These are phyloP conservation scores for Fagus sylvatica DNA, from an alignment of 306 rosid species.

Conservation along the genomic window DNA sequence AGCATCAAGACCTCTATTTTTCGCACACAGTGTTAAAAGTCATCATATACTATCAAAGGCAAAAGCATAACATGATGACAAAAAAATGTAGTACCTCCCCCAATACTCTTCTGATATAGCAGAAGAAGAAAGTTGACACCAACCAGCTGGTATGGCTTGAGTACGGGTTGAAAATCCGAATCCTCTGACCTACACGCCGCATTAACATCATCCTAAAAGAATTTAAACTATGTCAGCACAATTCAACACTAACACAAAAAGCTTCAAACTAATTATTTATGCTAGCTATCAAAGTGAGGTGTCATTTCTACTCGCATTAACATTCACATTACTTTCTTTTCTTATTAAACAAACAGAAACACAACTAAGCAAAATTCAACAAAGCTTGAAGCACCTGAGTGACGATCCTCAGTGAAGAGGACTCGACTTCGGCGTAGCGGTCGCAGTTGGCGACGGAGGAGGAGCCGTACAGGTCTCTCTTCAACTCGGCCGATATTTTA, in stretches of 20 bases:
- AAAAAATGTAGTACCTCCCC: slow-evolving; percentile 63
- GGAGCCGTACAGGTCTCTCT: slow-evolving; percentile 67
- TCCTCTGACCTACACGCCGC: slow-evolving; percentile 78
- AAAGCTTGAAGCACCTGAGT: slow-evolving; percentile 55
- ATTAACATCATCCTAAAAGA: slow-evolving; percentile 71
- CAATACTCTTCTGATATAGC: slow-evolving; percentile 79
- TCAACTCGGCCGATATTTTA: slow-evolving; percentile 80
- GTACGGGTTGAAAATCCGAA: slow-evolving; percentile 85
- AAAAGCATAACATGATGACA: neutral
- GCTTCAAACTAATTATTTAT: too few species aligned
- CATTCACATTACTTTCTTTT: too few species aligned
- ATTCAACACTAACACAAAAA: too few species aligned
- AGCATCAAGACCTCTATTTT: neutral
- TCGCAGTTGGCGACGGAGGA: slow-evolving; percentile 45
- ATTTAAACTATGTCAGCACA: neutral
- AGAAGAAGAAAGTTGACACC: slow-evolving; percentile 94
- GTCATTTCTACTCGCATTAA: slow-evolving; percentile 7
- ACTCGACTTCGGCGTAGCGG: slow-evolving; percentile 77
- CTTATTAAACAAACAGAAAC: neutral
- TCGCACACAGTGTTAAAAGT: neutral
- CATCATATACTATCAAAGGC: neutral
- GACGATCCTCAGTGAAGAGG: slow-evolving; percentile 81
- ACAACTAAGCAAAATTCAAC: neutral
- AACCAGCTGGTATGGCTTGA: slow-evolving; percentile 90
- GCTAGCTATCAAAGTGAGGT: too few species aligned